phyloP scores from a whole-genome alignment of 2,329 filamentous ascomycete species.

The Hypoxylon sp. region DNA sequence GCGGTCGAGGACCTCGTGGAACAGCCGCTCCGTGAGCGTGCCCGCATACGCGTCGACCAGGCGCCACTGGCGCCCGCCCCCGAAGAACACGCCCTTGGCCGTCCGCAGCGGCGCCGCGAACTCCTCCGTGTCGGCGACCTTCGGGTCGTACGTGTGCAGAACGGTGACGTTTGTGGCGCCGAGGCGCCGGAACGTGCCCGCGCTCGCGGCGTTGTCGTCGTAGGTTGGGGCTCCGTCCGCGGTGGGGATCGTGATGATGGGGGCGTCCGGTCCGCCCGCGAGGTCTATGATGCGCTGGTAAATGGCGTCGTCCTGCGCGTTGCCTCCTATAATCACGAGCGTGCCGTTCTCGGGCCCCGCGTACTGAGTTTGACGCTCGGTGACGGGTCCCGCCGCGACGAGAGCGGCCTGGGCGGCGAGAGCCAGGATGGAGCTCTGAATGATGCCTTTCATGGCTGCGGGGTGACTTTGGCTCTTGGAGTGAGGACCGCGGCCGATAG shows the following conservation, averaged over 20 bases:
- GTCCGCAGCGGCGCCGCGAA: constrained; percentile 48
- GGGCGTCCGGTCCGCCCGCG: constrained; percentile 45
- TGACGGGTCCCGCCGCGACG: constrained; percentile 25
- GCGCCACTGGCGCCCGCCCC: constrained; percentile 52
- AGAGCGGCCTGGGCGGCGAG: constrained; percentile 33
- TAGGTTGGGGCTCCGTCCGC: constrained; percentile 48
- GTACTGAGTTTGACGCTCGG: constrained; percentile 26
- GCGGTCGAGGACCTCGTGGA: constrained; percentile 48
- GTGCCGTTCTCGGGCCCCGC: constrained; percentile 50
- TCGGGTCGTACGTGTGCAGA: constrained; percentile 51
- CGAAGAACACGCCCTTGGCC: constrained; percentile 51
- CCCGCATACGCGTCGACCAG: constrained; percentile 53
- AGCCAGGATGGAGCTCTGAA: constrained; percentile 25
- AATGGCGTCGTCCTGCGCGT: constrained; percentile 49
- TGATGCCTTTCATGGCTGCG: constrained; percentile 31
- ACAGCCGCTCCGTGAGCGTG: constrained; percentile 48
- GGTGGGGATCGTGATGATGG: constrained; percentile 51
- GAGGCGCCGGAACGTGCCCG: constrained; percentile 47
- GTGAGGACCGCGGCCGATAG: not conserved
- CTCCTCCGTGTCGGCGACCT: constrained; percentile 50
- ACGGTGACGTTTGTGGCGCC: constrained; percentile 50
- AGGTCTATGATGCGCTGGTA: constrained; percentile 51
- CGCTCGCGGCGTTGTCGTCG: constrained; percentile 47
- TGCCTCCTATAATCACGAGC: constrained; percentile 51
- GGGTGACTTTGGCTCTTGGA: not conserved